Conservation (phyloP, 139 green algal genomes). For the Auxenochlorella pyrenoidosa region DNA sequence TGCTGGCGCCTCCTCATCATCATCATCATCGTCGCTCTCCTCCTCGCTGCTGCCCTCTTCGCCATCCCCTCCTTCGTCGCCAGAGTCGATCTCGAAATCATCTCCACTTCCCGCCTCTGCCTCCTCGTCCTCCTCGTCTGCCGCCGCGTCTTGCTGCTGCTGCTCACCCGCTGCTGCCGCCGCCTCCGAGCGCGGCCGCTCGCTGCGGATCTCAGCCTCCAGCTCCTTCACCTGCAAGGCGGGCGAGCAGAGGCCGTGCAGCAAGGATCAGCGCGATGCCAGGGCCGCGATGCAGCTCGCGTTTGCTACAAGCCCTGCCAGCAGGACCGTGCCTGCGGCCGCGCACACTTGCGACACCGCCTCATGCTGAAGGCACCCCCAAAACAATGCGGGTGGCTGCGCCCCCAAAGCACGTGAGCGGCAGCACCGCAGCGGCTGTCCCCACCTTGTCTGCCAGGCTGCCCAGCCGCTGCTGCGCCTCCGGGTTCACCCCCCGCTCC, state of each 20-base stretch:
- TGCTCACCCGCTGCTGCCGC: not conserved
- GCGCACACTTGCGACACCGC: no score
- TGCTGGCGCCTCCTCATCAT: slow-evolving; percentile 26
- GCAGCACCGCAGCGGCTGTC: not conserved
- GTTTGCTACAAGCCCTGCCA: not conserved
- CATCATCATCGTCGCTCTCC: slow-evolving; percentile 51
- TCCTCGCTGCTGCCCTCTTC: slow-evolving; percentile 43
- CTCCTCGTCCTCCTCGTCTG: slow-evolving; percentile 42
- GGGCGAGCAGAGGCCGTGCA: not conserved
- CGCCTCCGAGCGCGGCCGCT: not conserved
- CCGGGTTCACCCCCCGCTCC: not conserved
- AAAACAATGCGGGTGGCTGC: no score
- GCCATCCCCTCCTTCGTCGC: slow-evolving; percentile 39
- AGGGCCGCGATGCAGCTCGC: not conserved
- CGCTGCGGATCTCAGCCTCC: slow-evolving; percentile 30
- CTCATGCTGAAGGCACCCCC: no score
- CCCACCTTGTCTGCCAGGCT: slow-evolving; percentile 41
- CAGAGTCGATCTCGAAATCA: slow-evolving; percentile 37
- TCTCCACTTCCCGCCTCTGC: slow-evolving; percentile 20
- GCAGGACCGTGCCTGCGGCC: not conserved
- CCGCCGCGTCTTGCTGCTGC: not conserved
- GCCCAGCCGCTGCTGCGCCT: slow-evolving; percentile 22
- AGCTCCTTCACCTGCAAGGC: slow-evolving; percentile 19
- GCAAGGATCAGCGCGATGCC: no score
- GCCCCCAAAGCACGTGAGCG: not conserved